Evolutionary conservation across 139 green algal genomes (phyloP).

Genomic region (Deuterostichococcus epilithicus): DNA sequence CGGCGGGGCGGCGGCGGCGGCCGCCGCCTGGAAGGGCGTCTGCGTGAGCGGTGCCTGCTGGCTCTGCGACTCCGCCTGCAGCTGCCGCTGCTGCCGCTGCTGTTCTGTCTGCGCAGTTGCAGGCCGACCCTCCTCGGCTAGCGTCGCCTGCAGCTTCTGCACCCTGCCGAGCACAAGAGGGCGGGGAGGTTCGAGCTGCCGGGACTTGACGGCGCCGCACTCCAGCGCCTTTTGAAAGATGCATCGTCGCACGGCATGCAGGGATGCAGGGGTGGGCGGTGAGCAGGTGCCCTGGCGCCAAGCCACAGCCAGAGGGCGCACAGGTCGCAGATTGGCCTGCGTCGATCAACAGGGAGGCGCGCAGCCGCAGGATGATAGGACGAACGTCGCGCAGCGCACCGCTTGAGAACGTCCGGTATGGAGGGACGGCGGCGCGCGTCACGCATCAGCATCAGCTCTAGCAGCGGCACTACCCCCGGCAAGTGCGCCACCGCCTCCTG

Average conservation of each 20-base stretch:
- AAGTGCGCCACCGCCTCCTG: background rate
- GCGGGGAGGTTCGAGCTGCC: no score
- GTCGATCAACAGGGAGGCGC: background rate
- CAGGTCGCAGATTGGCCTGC: background rate
- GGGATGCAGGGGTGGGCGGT: no score
- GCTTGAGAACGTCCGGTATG: constrained; percentile 28
- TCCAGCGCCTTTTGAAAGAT: background rate
- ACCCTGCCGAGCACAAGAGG: no score
- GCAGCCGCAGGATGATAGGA: background rate
- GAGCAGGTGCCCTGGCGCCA: no score
- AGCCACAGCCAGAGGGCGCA: background rate
- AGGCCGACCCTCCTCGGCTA: no score
- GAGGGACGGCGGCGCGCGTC: constrained; percentile 47
- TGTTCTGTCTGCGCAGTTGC: no score
- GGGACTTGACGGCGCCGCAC: no score
- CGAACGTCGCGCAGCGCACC: constrained; percentile 9
- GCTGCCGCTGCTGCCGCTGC: no score
- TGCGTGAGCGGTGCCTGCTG: background rate
- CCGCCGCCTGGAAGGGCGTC: background rate
- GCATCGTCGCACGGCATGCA: no score
- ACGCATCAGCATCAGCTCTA: constrained; percentile 65
- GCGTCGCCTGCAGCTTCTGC: no score
- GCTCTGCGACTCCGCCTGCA: background rate
- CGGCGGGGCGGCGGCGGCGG: background rate
- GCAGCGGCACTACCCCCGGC: constrained; percentile 42